Conservation (phyloP, 768 basidiomycete species). For the Roridomyces roridus region DNA sequence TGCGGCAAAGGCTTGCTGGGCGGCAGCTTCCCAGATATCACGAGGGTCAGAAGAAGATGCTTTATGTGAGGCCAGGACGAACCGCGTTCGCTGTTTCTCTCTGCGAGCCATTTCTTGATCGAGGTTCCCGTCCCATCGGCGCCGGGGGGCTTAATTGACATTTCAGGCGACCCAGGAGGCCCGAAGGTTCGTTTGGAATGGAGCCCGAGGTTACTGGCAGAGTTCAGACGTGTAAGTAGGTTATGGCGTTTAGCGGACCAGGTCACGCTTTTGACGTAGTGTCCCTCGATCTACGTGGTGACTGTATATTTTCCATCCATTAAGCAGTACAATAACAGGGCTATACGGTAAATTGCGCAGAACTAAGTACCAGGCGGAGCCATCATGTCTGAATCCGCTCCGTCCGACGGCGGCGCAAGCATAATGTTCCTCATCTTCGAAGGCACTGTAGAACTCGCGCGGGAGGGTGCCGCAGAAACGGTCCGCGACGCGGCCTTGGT, state of each 20-base stretch:
- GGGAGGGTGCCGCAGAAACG: constrained; percentile 60
- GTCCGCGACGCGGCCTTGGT: constrained; percentile 47
- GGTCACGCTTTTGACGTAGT: no score
- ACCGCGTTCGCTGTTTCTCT: constrained; percentile 59
- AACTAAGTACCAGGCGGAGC: constrained; percentile 33
- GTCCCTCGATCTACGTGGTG: no score
- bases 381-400: constrained; percentile 53
- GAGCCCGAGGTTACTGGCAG: constrained; percentile 14
- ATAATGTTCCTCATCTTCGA: constrained; percentile 75
- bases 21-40: constrained; percentile 41
- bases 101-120: constrained; percentile 46
- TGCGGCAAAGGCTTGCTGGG: constrained; percentile 63
- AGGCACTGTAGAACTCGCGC: constrained; percentile 61
- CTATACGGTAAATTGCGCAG: constrained; percentile 4
- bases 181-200: constrained; percentile 16
- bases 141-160: constrained; percentile 26
- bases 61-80: constrained; percentile 29
- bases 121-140: constrained; percentile 40
- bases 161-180: constrained; percentile 6
- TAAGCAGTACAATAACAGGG: background rate
- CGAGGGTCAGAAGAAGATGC: constrained; percentile 4
- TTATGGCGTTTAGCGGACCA: no score
- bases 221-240: no score
- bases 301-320: no score
- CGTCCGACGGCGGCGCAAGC: constrained; percentile 56